These are phyloP conservation scores for Stipa capillata DNA, from an alignment of 176 grass and related monocot species.

Conservation along the genomic window DNA sequence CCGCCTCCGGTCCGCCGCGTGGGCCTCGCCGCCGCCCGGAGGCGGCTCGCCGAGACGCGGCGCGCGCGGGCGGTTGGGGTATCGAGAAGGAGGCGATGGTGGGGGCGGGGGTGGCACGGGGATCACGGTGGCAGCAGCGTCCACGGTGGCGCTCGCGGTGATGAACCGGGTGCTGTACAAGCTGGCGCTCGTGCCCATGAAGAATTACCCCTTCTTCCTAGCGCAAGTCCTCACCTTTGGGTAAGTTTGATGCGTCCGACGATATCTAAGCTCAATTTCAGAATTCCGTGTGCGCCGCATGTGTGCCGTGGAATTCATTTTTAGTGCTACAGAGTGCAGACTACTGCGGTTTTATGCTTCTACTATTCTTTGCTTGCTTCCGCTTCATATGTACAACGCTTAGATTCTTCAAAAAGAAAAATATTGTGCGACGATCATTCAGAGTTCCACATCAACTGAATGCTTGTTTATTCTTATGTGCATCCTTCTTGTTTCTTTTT, in stretches of 20 bases:
- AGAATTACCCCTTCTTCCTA: constrained; percentile 84
- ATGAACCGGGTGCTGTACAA: constrained; percentile 97
- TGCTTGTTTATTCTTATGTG: background rate
- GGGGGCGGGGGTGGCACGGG: background rate
- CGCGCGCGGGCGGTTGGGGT: background rate
- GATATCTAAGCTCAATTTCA: background rate
- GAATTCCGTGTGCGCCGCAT: too few relatives aligned
- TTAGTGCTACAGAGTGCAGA: background rate
- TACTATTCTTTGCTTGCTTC: too few relatives aligned
- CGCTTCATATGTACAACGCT: background rate
- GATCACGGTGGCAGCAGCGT: constrained; percentile 31
- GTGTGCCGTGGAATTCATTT: background rate
- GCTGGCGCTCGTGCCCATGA: constrained; percentile 85
- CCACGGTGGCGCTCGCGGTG: constrained; percentile 56
- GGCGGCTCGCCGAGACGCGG: background rate
- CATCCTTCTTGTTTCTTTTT: background rate
- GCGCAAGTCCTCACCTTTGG: constrained; percentile 79
- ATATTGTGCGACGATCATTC: background rate
- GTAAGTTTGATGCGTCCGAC: constrained; percentile 20
- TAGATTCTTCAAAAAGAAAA: too few relatives aligned
- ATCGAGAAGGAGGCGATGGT: background rate
- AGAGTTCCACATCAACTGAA: background rate
- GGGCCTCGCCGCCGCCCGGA: background rate
- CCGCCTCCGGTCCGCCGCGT: background rate
- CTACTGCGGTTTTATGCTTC: background rate